Percentiles rank a stretch among this genome's conserved stretches.
Evolutionary conservation across 345 rosid genomes (phyloP).

Genomic region (Microcos paniculata): DNA sequence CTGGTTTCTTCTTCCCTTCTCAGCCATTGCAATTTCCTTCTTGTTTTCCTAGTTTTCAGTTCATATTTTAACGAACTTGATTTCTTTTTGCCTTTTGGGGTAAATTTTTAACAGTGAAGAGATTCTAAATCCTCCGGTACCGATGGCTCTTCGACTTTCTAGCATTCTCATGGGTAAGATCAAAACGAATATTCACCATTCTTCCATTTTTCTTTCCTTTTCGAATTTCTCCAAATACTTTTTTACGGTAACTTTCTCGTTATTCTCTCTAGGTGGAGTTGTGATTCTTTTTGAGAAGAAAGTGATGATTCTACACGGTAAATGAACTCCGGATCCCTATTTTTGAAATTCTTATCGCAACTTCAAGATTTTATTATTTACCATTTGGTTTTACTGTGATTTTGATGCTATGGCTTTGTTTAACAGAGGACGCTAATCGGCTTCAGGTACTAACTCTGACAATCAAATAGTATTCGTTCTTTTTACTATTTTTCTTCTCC

Average conservation of each 20-base stretch:
- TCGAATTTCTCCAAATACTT: background rate
- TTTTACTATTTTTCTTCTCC: background rate
- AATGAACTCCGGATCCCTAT: background rate
- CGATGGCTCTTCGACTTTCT: conserved; percentile 90
- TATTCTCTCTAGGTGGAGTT: conserved; percentile 65
- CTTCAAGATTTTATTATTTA: background rate
- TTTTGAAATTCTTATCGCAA: background rate
- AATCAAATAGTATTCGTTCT: too few relatives aligned
- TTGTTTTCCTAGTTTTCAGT: background rate
- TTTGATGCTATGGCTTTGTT: background rate
- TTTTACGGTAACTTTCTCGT: background rate
- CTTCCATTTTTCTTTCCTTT: background rate
- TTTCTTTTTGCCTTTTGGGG: background rate
- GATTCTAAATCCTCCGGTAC: conserved; percentile 85
- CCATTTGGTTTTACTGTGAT: background rate
- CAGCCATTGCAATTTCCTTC: background rate
- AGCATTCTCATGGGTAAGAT: conserved; percentile 85
- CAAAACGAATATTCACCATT: background rate
- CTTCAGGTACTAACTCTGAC: conserved; percentile 52
- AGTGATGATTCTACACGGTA: conserved; percentile 87
- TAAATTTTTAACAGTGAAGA: conserved; percentile 59
- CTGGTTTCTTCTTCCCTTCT: conserved; percentile 42
- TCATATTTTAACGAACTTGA: background rate
- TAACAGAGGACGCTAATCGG: conserved; percentile 78
- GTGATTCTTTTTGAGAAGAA: conserved; percentile 90